Base-by-base conservation (phyloP, 192 early-diverging fungal genomes). In the Obelidium mucronatum region DNA sequence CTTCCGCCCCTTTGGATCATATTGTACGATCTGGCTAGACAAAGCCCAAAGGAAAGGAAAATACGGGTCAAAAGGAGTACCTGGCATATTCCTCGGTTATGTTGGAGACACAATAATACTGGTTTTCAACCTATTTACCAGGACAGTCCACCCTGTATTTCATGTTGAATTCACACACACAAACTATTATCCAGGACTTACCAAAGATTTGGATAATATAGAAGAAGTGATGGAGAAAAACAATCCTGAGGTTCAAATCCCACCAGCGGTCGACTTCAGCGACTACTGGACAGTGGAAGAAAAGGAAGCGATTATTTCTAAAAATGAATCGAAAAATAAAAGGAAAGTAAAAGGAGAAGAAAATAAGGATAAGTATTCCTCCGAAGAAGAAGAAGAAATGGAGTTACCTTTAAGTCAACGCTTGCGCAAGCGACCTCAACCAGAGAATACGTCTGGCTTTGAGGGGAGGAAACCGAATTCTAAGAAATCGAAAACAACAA, bases 1-100 rank as follows among this genome's bases (percentile, higher is more conserved):
- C 11, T 13, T 37, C 11, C 26, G 30, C 8, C 63, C 37, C 6
- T 65, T 15, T 11, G 63, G 63, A 28, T 65, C 33, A 15, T 26
- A 65, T 37, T 28, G 30, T 6, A 65, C 33, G 31, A 65, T 65
- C 26, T 65, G 13, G 13, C 63, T 37, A 65, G 63, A 65, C 33
- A 15, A 28, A 36, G 63, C 30, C 33, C 15, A 65, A 40, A 17
- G 37, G 11, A 37, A 65, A 13, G 39, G 11, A 15, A 37, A 15
- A 65, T 65, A 37, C 33, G 15, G n/a, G 13, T 11, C 11, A 15
- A 11, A 37, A 13, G 37, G 30, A 28, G 63, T 65, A 13, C 63
- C 30, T 15, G 37, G 33, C 6, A 13, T 65, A 36, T 65, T 35
- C 33, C 34, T 65, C 11, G 48, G 48, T 8, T 22, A 13, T 8